Percentiles rank a stretch among this genome's conserved stretches.
phyloP scores from a whole-genome alignment of 2,329 filamentous ascomycete genomes.

The Clonostachys solani region DNA sequence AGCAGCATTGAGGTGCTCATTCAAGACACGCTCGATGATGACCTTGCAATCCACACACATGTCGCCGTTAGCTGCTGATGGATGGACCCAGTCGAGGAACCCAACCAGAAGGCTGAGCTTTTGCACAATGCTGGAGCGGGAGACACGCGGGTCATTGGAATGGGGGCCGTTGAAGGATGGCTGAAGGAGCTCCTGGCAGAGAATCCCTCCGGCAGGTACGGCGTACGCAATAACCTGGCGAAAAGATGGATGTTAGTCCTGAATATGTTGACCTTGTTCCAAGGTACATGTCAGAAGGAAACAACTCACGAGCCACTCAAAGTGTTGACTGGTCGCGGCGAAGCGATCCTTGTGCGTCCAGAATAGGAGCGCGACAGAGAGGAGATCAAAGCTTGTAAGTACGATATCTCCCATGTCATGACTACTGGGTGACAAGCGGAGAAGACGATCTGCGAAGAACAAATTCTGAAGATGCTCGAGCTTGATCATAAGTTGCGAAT shows the following conservation, averaged over 20 bases:
- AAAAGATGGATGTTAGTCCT: constrained; percentile 3
- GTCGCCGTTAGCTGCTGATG: constrained; percentile 38
- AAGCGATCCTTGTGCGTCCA: constrained; percentile 33
- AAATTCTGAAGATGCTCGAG: constrained; percentile 49
- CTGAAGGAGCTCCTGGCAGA: constrained; percentile 32
- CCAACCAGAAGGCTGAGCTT: constrained; percentile 44
- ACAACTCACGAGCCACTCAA: neutral
- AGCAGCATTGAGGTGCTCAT: constrained; percentile 33
- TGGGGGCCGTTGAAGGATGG: constrained; percentile 1
- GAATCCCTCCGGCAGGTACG: constrained; percentile 39
- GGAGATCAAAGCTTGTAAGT: constrained; percentile 38
- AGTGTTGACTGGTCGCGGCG: neutral
- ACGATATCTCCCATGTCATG: constrained; percentile 30
- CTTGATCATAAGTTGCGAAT: constrained; percentile 37
- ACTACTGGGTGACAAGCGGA: constrained; percentile 29
- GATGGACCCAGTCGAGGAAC: constrained; percentile 42
- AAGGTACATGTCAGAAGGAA: neutral
- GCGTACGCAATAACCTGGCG: constrained; percentile 42
- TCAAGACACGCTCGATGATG: constrained; percentile 44
- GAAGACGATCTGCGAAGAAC: constrained; percentile 52
- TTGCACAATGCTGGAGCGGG: constrained; percentile 41
- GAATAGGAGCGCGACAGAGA: constrained; percentile 35
- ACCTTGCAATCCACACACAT: constrained; percentile 36
- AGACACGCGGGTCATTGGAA: neutral
- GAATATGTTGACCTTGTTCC: constrained; percentile 4